Percentiles rank a stretch among this genome's conserved stretches.
phyloP scores from a whole-genome alignment of 176 grass and related monocot species.

The Lolium perenne region DNA sequence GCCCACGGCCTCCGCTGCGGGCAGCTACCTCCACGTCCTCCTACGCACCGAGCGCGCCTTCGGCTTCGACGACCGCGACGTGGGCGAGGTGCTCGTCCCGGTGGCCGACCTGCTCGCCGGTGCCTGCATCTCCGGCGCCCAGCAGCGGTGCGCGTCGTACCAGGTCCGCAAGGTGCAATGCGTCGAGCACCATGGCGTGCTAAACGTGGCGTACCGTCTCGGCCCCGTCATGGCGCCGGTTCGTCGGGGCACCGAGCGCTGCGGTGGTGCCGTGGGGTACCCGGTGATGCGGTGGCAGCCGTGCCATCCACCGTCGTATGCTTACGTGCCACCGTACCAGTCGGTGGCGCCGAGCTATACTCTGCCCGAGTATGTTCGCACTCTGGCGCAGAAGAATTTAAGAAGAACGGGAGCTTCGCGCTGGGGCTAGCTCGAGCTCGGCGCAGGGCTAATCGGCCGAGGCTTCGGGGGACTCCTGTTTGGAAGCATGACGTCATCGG shows the following conservation, averaged over 20 bases:
- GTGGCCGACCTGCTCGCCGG: constrained; percentile 41
- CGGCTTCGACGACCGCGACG: constrained; percentile 50
- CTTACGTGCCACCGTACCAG: not conserved
- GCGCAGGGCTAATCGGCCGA: not conserved
- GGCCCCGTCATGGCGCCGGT: constrained; percentile 8
- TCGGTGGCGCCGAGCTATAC: not conserved
- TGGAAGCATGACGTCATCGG: constrained; percentile 44
- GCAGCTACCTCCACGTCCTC: constrained; percentile 43
- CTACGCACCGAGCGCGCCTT: constrained; percentile 55
- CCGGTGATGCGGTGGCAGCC: constrained; percentile 5
- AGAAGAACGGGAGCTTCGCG: constrained; percentile 39
- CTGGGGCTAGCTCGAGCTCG: not conserved
- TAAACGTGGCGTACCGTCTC: constrained; percentile 59
- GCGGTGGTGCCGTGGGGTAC: not conserved
- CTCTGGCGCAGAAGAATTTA: not conserved
- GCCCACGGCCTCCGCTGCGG: not conserved
- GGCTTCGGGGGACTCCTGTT: constrained; percentile 36
- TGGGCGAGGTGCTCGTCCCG: constrained; percentile 47
- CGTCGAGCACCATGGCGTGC: constrained; percentile 32
- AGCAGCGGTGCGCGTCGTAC: constrained; percentile 44
- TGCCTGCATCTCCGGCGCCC: not conserved
- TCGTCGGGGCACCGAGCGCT: not conserved
- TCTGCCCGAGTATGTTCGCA: not conserved
- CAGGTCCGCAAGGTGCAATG: constrained; percentile 41
- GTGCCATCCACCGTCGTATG: not conserved